Evolutionary conservation across 805 yeast species (phyloP), one percentile per base, ranked within the genome.

Genomic region (fission yeast (Schizosaccharomyces pombe)): DNA sequence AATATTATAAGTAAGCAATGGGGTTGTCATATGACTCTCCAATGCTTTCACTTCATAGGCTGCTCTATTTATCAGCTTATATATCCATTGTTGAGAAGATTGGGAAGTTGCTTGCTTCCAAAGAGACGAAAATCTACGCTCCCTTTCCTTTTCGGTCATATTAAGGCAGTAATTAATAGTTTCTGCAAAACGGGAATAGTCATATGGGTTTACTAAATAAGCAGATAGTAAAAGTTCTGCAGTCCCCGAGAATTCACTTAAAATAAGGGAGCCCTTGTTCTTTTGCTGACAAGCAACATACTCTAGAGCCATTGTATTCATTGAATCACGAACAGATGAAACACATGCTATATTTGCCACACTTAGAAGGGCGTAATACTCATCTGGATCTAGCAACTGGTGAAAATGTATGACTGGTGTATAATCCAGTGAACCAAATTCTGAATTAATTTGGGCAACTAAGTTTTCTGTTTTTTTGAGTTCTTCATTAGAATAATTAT

Each of bases 201-300:
- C 97, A 94, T 96, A 91, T 6, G 99, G 99, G 61, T 91, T 91
- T 33, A 91, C 91, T 58, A 82, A 76, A 52, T 84, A 73, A 14
- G 71, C 70, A 16, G 67, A 72, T 11, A 60, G 55, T n/a, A 70
- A 58, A 6, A 60, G 55, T 33, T 64, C 67, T 0, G 95, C 84
- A 2, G 93, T 79, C 47, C 98, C 99, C 56, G 94, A 82, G 64
- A 91, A 91, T 68, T 91, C 99, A 22, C 95, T 83, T 49, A 91
- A 69, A 40, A 91, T 78, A 62, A 93, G 72, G 0, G 97, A 95
- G 2, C 82, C 75, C 57, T 79, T 75, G 37, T 65, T 62, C 57
- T 76, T 70, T 62, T 84, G 79, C 66, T 85, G 94, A 60, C 95
- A 84, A 47, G 87, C 78, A 49, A 87, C 91, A 65, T 78, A 91